Base-by-base conservation (phyloP, 1,284 basidiomycete species). In the Ceratobasidium papillatum region DNA sequence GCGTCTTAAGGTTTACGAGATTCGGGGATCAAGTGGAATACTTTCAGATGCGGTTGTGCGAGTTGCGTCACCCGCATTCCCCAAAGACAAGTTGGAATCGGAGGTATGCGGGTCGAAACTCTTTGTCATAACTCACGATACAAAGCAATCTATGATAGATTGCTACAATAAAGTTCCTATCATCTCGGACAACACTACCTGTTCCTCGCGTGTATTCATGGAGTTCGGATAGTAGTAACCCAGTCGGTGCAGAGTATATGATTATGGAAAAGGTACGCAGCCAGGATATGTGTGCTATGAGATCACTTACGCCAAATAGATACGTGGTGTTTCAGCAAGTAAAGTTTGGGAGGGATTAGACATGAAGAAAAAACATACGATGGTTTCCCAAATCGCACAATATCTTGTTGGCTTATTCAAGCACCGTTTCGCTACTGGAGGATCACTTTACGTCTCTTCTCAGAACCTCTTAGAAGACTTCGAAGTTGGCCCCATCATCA, bases 231-330 rank as follows among this genome's bases (percentile, higher is more conserved):
- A n/a, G 9, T 7, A 17, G 7, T 25, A 51, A 51, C 19, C 49
- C 49, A 9, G 49, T 51, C 19, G 49, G 49, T n/a, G 49, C 49
- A 4, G 49, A 51, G 49, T 51, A 51, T 25, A 51, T 51, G 49
- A 51, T 51, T 25, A 51, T 51, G 49, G 49, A 51, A 51, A 51
- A 51, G 49, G 49, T 51, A 25, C n/a, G 49, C 43, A n/a, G n/a
- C n/a, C n/a, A 41, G 7, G 38, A 41, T 41, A 41, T 14, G 38
- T 14, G 38, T 41, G 14, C 14, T 41, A 41, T 14, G 14, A 41
- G 7, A 5, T 41, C 38, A 51, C 25, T n/a, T 4, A 51, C 49
- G 25, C 25, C 49, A n/a, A 4, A n/a, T 51, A 51, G 49, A 25
- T 51, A 5, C 49, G n/a, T 8, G 49, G 49, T 9, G 25, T 51